Evolutionary conservation across 2,329 filamentous ascomycete genomes (phyloP), one percentile per base, ranked within the genome.

Genomic region (Harringtonia aguacate): DNA sequence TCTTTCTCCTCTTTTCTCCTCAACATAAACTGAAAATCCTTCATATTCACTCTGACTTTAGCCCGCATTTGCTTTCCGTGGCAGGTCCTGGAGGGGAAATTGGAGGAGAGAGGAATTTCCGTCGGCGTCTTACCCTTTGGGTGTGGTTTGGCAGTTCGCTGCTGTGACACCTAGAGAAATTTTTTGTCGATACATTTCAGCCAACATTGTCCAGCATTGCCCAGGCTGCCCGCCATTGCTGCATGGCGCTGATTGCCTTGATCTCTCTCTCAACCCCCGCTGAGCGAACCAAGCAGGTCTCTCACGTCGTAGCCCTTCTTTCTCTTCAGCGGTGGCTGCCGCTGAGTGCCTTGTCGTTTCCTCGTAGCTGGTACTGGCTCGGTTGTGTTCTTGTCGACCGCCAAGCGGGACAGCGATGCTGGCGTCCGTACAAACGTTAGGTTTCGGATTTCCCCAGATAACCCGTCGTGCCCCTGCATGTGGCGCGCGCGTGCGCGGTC

Each of bases 11-110:
- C 52, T 52, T n/a, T 59, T 53, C 56, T 58, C 55, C 51, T 62
- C 58, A 57, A 60, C 63, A 66, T 63, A 67, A 67, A 66, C 65
- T 58, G 58, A 59, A 67, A 59, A 67, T 67, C 67, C 68, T 70
- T 65, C 74, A 72, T 78, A 81, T 81, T 79, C 77, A 80, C 76
- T 81, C 76, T 77, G 70, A 68, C 68, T 74, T 72, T 67, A 61
- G 67, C 66, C 59, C 48, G 49, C 43, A 51, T n/a, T 31, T 14
- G 17, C 18, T 31, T 52, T 62, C 72, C 66, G 69, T 77, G 73
- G 67, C 69, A 71, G 66, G 65, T 64, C 65, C 66, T 71, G 73
- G 77, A 81, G 76, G 77, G 77, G 77, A 81, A 81, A 80, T 61
- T 73, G 75, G 70, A 75, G 75, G 77, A 75, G 54, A 81, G 76